phyloP scores from a whole-genome alignment of 2,329 filamentous ascomycete species.

The Lomentospora prolificans region DNA sequence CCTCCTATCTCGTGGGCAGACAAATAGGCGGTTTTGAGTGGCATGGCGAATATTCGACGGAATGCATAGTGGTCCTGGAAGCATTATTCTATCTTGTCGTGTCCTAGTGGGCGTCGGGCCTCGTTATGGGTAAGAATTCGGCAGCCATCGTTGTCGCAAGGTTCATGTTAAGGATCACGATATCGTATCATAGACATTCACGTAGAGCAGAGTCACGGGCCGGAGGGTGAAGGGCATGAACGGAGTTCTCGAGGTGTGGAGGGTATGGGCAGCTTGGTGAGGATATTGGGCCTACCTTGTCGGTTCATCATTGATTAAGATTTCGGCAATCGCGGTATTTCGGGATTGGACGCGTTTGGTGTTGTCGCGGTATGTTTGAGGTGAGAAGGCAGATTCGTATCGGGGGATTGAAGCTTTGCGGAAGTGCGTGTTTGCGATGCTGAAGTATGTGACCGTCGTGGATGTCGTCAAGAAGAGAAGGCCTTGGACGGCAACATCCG shows the following conservation, averaged over 20 bases:
- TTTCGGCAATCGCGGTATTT: neutral
- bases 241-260: slow-evolving; percentile 14
- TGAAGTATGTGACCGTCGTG: slow-evolving; percentile 1
- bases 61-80: too few relatives aligned
- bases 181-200: neutral
- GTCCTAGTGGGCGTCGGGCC: slow-evolving; percentile 11
- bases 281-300: slow-evolving; percentile 39
- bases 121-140: neutral
- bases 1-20: too few relatives aligned
- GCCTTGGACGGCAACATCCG: slow-evolving; percentile 7
- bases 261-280: neutral
- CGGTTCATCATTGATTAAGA: slow-evolving; percentile 43
- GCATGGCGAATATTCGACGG: too few relatives aligned
- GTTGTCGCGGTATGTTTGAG: slow-evolving; percentile 8
- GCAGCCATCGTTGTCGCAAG: neutral
- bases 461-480: slow-evolving; percentile 8
- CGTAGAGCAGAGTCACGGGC: too few relatives aligned
- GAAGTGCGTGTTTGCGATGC: slow-evolving; percentile 1
- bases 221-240: too few relatives aligned
- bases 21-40: too few relatives aligned
- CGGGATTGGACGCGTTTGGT: slow-evolving; percentile 17
- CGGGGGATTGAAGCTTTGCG: neutral
- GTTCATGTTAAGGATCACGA: neutral
- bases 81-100: too few relatives aligned
- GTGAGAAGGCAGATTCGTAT: neutral